These are phyloP conservation scores for Harrya chromipes DNA, from an alignment of 768 basidiomycete genomes.

Conservation along the genomic window DNA sequence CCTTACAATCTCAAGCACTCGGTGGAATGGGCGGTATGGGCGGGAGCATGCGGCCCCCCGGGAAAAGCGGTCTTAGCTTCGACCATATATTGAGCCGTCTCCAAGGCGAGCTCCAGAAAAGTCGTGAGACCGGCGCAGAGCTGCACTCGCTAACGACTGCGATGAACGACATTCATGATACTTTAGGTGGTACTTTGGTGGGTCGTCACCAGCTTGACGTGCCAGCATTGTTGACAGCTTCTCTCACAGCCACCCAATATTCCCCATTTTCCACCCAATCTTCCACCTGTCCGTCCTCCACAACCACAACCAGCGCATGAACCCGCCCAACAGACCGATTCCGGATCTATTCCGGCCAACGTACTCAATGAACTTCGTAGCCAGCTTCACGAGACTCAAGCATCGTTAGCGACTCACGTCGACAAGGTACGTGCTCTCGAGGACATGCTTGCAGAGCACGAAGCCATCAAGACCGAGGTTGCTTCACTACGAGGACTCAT, in stretches of 20 bases:
- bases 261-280: constrained; percentile 58
- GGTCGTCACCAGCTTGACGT: constrained; percentile 26
- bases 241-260: constrained; percentile 52
- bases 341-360: constrained; percentile 23
- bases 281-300: constrained; percentile 63
- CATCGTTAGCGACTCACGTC: constrained; percentile 69
- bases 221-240: constrained; percentile 1
- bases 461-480: constrained; percentile 77
- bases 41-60: constrained; percentile 64
- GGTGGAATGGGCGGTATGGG: constrained; percentile 77
- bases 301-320: constrained; percentile 21
- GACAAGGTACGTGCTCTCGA: constrained; percentile 86
- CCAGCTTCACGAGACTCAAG: constrained; percentile 83
- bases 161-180: constrained; percentile 92
- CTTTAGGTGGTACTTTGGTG: constrained; percentile 79
- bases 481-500: constrained; percentile 66
- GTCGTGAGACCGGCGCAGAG: constrained; percentile 88
- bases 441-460: constrained; percentile 78
- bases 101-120: constrained; percentile 94
- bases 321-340: constrained; percentile 27
- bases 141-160: constrained; percentile 70
- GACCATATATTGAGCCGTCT: constrained; percentile 87
- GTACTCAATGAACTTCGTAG: constrained; percentile 64
- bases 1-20: constrained; percentile 56
- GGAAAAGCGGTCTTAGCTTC: constrained; percentile 86